Conservation (phyloP, 192 early-diverging fungal species). For the Coemansia sp. region DNA sequence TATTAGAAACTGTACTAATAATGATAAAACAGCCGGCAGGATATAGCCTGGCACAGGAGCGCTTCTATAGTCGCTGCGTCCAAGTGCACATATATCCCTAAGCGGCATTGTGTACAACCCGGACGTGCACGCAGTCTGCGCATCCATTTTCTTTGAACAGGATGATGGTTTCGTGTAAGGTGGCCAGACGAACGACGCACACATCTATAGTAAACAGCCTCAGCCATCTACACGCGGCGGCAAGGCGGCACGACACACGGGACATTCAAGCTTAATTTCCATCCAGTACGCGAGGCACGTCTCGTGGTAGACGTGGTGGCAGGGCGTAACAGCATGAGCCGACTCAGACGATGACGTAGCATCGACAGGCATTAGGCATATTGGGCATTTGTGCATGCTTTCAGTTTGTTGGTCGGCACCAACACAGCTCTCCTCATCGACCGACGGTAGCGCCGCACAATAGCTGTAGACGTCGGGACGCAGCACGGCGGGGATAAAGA, state of each 20-base stretch:
- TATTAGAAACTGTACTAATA: no score
- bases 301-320: conserved; percentile 74
- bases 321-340: conserved; percentile 72
- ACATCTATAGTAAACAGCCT: no score
- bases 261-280: conserved; percentile 76
- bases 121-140: no score
- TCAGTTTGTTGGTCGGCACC: background rate
- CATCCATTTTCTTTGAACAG: no score
- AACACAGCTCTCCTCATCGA: background rate
- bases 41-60: no score
- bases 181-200: no score
- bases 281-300: conserved; percentile 74
- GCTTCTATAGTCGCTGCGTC: no score
- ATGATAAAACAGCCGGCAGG: no score
- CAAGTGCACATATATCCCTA: no score
- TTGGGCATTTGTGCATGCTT: conserved; percentile 58
- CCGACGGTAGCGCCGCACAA: conserved; percentile 53
- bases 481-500: conserved; percentile 67
- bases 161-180: no score
- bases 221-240: conserved; percentile 50
- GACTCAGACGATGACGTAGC: conserved; percentile 25
- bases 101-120: no score
- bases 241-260: conserved; percentile 60
- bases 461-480: conserved; percentile 70
- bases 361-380: conserved; percentile 61